These are phyloP conservation scores for Boletus pseudo-olivaceus DNA, from an alignment of 768 basidiomycete genomes.

Conservation along the genomic window DNA sequence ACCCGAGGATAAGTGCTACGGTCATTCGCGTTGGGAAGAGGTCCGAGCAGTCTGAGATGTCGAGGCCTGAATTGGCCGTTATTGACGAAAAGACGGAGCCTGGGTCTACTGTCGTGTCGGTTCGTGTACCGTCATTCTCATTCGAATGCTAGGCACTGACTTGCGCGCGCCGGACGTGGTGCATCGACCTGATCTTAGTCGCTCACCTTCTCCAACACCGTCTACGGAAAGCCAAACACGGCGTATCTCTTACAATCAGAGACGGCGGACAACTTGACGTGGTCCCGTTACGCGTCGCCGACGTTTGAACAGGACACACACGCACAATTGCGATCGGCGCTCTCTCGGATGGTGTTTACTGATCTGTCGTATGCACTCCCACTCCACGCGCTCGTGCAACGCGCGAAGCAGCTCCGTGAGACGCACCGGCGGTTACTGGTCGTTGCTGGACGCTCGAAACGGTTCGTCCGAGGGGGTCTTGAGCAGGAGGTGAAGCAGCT, in stretches of 20 bases:
- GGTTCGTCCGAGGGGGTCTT: conserved; percentile 61
- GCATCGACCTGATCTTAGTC: conserved; percentile 32
- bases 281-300: conserved; percentile 56
- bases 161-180: neutral
- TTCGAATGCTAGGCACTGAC: neutral
- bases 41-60: conserved; percentile 43
- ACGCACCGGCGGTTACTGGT: conserved; percentile 48
- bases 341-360: conserved; percentile 64
- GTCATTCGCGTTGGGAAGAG: conserved; percentile 58
- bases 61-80: conserved; percentile 50
- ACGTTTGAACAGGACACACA: conserved; percentile 7
- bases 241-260: conserved; percentile 69
- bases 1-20: conserved; percentile 63
- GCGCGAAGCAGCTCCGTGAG: conserved; percentile 29
- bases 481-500: conserved; percentile 54
- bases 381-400: conserved; percentile 52
- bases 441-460: conserved; percentile 72
- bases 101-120: neutral
- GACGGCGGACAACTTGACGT: conserved; percentile 77
- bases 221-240: conserved; percentile 64
- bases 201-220: conserved; percentile 58
- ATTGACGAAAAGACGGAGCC: conserved; percentile 47
- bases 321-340: conserved; percentile 32
- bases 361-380: conserved; percentile 48
- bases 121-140: conserved; percentile 8